phyloP scores from a whole-genome alignment of 2,329 filamentous ascomycete genomes.

The Reticulascus tulasneorum region DNA sequence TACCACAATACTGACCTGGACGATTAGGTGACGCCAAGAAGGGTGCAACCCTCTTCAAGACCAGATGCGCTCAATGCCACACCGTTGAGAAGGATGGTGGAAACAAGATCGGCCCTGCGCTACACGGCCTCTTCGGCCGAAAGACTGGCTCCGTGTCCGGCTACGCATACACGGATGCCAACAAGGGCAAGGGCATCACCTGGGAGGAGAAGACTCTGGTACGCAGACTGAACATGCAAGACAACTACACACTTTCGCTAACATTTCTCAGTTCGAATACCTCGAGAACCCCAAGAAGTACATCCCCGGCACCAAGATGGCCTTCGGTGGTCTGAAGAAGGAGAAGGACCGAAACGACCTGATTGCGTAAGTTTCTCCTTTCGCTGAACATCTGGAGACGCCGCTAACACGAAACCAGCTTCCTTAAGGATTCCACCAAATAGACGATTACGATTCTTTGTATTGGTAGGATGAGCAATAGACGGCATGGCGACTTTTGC shows the following conservation, averaged over 20 bases:
- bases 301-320: conserved; percentile 99
- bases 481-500: conserved; percentile 20
- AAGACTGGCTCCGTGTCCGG: conserved; percentile 88
- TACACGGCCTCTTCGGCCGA: conserved; percentile 96
- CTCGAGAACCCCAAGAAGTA: conserved; percentile 99
- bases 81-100: conserved; percentile 83
- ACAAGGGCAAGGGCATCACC: conserved; percentile 91
- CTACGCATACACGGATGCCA: conserved; percentile 98
- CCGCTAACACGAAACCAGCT: conserved; percentile 41
- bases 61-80: conserved; percentile 97
- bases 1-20: conserved; percentile 11
- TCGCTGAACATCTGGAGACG: neutral
- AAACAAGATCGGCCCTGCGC: conserved; percentile 97
- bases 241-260: conserved; percentile 11
- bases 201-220: conserved; percentile 87
- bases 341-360: conserved; percentile 98
- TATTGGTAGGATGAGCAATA: conserved; percentile 21
- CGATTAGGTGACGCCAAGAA: conserved; percentile 81
- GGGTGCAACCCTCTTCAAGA: conserved; percentile 99
- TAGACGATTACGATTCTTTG: conserved; percentile 41
- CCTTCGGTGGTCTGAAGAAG: conserved; percentile 99
- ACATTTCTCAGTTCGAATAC: conserved; percentile 72
- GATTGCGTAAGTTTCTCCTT: conserved; percentile 72
- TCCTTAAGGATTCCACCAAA: conserved; percentile 65
- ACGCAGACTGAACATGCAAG: conserved; percentile 27